These are phyloP conservation scores for Xylaria sp. DNA, from an alignment of 2,329 filamentous ascomycete genomes.

Conservation along the genomic window DNA sequence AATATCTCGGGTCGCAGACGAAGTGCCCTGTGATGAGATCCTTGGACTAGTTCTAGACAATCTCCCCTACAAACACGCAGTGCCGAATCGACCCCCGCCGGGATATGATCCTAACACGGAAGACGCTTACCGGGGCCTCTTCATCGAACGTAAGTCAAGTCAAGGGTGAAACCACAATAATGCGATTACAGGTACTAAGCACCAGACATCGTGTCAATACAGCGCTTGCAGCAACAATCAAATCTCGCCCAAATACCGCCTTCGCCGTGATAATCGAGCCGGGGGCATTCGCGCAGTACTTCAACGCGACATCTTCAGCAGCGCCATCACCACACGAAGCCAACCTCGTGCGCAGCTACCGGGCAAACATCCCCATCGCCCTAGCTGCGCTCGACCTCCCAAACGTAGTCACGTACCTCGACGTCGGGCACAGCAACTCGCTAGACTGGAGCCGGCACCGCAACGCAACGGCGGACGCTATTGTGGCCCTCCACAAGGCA, in stretches of 20 bases:
- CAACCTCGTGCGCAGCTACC: conserved; percentile 3
- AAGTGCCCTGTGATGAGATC: conserved; percentile 14
- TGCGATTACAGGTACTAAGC: background rate
- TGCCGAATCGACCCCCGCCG: background rate
- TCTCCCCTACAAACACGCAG: conserved; percentile 3
- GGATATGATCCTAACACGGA: conserved; percentile 3
- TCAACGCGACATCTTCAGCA: background rate
- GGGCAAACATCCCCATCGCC: background rate
- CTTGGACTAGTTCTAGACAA: conserved; percentile 11
- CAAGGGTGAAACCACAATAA: background rate
- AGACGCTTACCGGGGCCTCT: background rate
- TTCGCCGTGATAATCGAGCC: conserved; percentile 13
- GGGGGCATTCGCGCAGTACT: conserved; percentile 4
- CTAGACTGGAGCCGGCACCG: conserved; percentile 7
- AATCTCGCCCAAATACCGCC: background rate
- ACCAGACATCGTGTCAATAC: background rate
- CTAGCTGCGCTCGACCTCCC: background rate
- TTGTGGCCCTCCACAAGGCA: background rate
- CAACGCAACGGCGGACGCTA: background rate
- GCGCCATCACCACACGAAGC: background rate
- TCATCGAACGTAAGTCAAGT: background rate
- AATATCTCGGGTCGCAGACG: background rate
- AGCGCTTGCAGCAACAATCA: conserved; percentile 1
- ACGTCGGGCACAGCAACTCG: conserved; percentile 9
- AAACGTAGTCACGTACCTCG: conserved; percentile 1